Conservation (phyloP, 441 rosid species). For the Euphorbia corollata region DNA sequence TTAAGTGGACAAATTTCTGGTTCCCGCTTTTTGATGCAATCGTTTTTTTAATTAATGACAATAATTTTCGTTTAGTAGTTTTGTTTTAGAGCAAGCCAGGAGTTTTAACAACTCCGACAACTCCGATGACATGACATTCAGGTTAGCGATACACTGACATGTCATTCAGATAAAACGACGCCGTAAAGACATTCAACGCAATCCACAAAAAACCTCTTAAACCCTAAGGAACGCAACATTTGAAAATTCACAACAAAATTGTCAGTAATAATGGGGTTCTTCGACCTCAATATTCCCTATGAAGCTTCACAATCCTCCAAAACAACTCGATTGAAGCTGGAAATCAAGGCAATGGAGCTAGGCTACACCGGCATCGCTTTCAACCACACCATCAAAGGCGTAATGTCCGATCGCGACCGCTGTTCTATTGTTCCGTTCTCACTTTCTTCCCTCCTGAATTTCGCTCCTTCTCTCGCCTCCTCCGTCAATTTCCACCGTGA, state of each 20-base stretch:
- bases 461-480: slow-evolving; percentile 53
- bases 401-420: slow-evolving; percentile 66
- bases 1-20: too few relatives aligned
- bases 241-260: too few relatives aligned
- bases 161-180: background rate
- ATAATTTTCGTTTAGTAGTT: too few relatives aligned
- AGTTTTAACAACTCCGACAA: too few relatives aligned
- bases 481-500: slow-evolving; percentile 70
- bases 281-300: slow-evolving; percentile 69
- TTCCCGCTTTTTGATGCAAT: too few relatives aligned
- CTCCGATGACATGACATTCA: too few relatives aligned
- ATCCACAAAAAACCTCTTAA: slow-evolving; percentile 8
- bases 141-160: too few relatives aligned
- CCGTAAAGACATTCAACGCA: background rate
- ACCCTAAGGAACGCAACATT: background rate
- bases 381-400: slow-evolving; percentile 58
- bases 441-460: slow-evolving; percentile 51
- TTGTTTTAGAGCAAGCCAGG: too few relatives aligned
- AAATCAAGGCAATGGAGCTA: slow-evolving; percentile 66
- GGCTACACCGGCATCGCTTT: slow-evolving; percentile 85
- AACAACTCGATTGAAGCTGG: slow-evolving; percentile 46
- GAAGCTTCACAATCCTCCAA: slow-evolving; percentile 34
- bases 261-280: slow-evolving; percentile 45
- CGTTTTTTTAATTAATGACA: too few relatives aligned
- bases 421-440: slow-evolving; percentile 64